Base-by-base conservation (phyloP, 2,329 filamentous ascomycete species). In the Xylariaceae sp. region DNA sequence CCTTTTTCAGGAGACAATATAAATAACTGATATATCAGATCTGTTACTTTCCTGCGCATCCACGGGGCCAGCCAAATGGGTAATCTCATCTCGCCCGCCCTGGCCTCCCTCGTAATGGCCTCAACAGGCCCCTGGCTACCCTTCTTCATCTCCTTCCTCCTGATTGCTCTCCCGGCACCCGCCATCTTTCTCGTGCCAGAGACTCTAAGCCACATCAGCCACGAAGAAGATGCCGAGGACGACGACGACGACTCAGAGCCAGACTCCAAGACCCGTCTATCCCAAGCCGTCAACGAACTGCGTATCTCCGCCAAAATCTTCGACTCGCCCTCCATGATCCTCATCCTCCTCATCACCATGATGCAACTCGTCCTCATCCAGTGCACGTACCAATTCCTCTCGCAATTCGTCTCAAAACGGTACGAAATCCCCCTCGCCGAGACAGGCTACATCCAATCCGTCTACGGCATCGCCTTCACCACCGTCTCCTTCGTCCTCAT, bases 21-120 rank as follows among this genome's bases (percentile, higher is more conserved):
- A 59, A 15, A 47, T 42, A n/a, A 2, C 17, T n/a, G 9, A 2
- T 4, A 3, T n/a, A 11, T 17, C 53, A 77, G 75, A 61, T 69
- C 74, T 17, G 69, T 73, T 11, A 66, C 64, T 39, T 77, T 77
- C 58, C 69, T 77, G 59, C 63, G 69, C 0, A 64, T 72, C 4
- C 66, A 67, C 56, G 67, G 70, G 18, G 64, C 66, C 1, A 69
- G 67, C 18, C 64, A 76, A 47, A 57, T 72, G 0, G 74, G 73
- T 4, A 71, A 73, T 34, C 60, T 77, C 4, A 57, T 76, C 35
- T 73, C 72, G 2, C 75, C 75, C 0, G 68, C 74, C 1, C 47
- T 77, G 2, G 70, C 75, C 2, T 71, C 72, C 1, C 61, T 66
- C 17, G 67, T 77, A 56, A 76, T 77, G 75, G 55, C 58, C 9